Evolutionary conservation across 2,329 filamentous ascomycete species (phyloP).

Genomic region (Xylariaceae sp.): DNA sequence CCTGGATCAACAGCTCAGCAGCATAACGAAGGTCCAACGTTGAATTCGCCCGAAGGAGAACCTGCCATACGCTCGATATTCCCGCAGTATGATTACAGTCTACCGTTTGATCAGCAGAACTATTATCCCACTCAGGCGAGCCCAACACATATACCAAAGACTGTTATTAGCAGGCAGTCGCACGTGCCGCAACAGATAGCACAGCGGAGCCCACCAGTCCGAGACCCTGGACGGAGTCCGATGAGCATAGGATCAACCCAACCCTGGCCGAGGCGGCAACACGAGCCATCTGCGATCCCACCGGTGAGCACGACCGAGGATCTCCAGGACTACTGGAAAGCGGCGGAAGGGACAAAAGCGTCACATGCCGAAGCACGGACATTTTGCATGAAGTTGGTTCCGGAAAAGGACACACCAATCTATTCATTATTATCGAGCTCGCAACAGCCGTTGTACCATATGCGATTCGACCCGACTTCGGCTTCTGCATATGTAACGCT

Average conservation of each 20-base stretch:
- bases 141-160: constrained; percentile 57
- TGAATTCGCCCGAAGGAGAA: constrained; percentile 24
- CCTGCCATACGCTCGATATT: constrained; percentile 65
- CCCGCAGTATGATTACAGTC: constrained; percentile 63
- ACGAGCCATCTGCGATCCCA: constrained; percentile 43
- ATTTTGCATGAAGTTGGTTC: constrained; percentile 54
- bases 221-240: constrained; percentile 32
- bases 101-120: constrained; percentile 61
- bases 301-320: constrained; percentile 54
- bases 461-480: constrained; percentile 59
- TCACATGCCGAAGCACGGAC: constrained; percentile 52
- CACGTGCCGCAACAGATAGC: constrained; percentile 44
- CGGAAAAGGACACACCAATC: constrained; percentile 56
- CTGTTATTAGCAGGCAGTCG: constrained; percentile 60
- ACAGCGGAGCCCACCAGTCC: constrained; percentile 26
- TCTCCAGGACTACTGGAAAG: constrained; percentile 62
- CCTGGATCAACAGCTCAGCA: constrained; percentile 54
- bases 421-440: constrained; percentile 58
- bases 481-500: constrained; percentile 57
- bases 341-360: constrained; percentile 64
- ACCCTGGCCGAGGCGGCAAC: constrained; percentile 31
- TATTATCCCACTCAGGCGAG: constrained; percentile 65
- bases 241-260: constrained; percentile 30
- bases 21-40: constrained; percentile 37
- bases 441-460: constrained; percentile 59